These are phyloP conservation scores for Phytophthora cryptogea DNA, from an alignment of 352 stramenopile genomes.

Conservation along the genomic window DNA sequence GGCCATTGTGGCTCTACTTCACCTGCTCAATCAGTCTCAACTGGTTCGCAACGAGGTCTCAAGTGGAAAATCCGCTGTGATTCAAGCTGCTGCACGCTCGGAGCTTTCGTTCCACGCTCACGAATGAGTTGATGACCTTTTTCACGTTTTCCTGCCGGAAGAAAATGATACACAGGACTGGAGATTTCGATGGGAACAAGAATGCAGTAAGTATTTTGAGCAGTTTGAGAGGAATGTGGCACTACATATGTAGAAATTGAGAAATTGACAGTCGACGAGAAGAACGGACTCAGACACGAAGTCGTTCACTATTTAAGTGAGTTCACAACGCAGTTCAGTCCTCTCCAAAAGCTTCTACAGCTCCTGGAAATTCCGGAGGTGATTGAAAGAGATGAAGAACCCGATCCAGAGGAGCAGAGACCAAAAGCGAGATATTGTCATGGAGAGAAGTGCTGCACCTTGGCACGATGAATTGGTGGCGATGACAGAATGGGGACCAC, in stretches of 20 bases:
- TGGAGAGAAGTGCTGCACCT: background rate
- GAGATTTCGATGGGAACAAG: slow-evolving; percentile 4
- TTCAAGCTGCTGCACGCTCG: background rate
- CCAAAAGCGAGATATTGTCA: background rate
- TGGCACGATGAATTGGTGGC: slow-evolving; percentile 9
- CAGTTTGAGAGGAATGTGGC: background rate
- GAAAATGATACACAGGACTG: slow-evolving; percentile 5
- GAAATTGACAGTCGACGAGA: background rate
- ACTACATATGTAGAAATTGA: background rate
- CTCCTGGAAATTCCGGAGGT: background rate
- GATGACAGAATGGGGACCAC: slow-evolving; percentile 6
- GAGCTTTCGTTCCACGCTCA: slow-evolving; percentile 9
- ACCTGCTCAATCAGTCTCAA: slow-evolving; percentile 7
- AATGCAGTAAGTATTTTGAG: slow-evolving; percentile 1
- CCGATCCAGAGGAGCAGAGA: slow-evolving; percentile 13
- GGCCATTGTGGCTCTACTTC: slow-evolving; percentile 5
- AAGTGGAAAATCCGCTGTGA: no score
- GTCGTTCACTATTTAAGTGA: background rate
- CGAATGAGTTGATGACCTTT: slow-evolving; percentile 10
- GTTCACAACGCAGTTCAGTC: no score
- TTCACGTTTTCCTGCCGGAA: slow-evolving; percentile 1
- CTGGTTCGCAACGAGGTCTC: background rate
- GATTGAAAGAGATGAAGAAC: background rate
- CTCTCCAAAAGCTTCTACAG: background rate
- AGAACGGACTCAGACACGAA: background rate